Conservation (phyloP, 1,284 basidiomycete genomes). For the Lentinula novae-zelandiae region DNA sequence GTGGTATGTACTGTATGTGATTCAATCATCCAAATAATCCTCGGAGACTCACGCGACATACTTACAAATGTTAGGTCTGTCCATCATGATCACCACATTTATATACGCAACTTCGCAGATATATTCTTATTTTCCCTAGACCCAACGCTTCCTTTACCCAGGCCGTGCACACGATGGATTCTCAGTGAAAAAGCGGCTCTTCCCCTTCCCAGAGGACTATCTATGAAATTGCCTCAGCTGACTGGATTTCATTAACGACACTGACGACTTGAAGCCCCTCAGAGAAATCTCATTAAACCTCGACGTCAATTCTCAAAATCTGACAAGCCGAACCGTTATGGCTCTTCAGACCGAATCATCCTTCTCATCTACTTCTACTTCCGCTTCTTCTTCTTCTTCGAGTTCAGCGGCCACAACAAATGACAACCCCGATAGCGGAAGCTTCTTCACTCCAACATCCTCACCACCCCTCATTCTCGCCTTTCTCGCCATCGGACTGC, state of each 20-base stretch:
- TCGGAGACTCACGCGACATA: not conserved
- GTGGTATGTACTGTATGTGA: not conserved
- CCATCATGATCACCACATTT: not conserved
- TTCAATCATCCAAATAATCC: not conserved
- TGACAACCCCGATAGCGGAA: not conserved
- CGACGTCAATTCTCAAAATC: not conserved
- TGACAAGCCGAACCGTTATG: not conserved
- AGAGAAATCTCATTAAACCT: not conserved
- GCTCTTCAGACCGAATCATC: not conserved
- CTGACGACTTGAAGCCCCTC: not conserved
- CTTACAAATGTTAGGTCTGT: not conserved
- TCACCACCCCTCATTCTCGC: conserved; percentile 49
- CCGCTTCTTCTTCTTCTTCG: not conserved
- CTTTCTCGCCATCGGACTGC: conserved; percentile 47
- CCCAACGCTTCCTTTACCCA: not conserved
- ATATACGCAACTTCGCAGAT: not conserved
- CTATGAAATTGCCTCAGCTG: not conserved
- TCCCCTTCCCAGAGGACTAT: not conserved
- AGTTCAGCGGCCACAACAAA: too few relatives aligned
- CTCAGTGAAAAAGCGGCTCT: not conserved
- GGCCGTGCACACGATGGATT: not conserved
- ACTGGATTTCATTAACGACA: not conserved
- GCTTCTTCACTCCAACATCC: not conserved
- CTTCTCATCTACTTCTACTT: not conserved
- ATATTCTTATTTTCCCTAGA: not conserved